These are phyloP conservation scores for Xylariaceae sp. DNA, from an alignment of 2,329 filamentous ascomycete genomes.

Conservation along the genomic window DNA sequence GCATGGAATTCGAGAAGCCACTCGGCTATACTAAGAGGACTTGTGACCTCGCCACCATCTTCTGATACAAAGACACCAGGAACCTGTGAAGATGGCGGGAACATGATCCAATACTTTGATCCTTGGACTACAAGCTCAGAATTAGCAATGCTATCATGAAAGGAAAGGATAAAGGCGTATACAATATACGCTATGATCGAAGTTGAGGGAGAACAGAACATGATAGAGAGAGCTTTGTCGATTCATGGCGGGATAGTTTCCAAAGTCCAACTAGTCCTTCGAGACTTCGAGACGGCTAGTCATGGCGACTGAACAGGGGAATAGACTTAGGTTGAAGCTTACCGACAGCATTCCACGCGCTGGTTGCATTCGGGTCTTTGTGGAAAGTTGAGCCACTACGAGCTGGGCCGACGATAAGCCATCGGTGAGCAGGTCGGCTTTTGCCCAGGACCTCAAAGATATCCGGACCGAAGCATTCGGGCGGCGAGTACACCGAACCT, in stretches of 20 bases:
- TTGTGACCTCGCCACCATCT: slow-evolving; percentile 89
- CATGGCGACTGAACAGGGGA: neutral
- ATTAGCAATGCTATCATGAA: slow-evolving; percentile 4
- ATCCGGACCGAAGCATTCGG: slow-evolving; percentile 80
- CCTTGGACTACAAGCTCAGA: slow-evolving; percentile 54
- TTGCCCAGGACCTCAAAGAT: slow-evolving; percentile 72
- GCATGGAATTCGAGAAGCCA: slow-evolving; percentile 88
- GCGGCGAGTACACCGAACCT: slow-evolving; percentile 65
- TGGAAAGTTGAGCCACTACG: slow-evolving; percentile 92
- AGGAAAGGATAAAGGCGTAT: neutral
- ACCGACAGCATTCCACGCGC: slow-evolving; percentile 85
- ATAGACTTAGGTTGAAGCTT: slow-evolving; percentile 1
- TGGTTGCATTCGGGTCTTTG: slow-evolving; percentile 69
- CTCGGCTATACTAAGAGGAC: slow-evolving; percentile 91
- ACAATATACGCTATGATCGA: neutral
- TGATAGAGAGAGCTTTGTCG: neutral
- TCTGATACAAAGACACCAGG: slow-evolving; percentile 86
- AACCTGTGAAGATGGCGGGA: slow-evolving; percentile 70
- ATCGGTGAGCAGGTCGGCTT: slow-evolving; percentile 80
- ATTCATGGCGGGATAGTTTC: neutral
- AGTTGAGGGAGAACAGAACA: neutral
- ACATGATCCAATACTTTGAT: slow-evolving; percentile 98
- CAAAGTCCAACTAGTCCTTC: neutral
- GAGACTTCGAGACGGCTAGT: neutral
- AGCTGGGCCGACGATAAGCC: slow-evolving; percentile 86